Evolutionary conservation across 2,329 filamentous ascomycete species (phyloP), one percentile per base, ranked within the genome.

Genomic region (Botrytis galanthina): DNA sequence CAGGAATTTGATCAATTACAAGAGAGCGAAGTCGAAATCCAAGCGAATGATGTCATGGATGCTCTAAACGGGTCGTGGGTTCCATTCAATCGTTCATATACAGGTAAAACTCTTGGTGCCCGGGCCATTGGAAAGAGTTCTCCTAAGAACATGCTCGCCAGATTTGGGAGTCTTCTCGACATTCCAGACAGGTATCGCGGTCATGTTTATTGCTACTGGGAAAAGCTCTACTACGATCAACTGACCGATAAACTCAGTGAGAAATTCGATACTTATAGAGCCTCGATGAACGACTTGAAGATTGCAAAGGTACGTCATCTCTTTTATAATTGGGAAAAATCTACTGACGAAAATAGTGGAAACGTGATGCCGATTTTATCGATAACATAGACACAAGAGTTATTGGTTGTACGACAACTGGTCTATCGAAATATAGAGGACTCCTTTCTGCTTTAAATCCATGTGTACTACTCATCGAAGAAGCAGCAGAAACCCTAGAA

Each of bases 391-490:
- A 83, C 26, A 79, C 79, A 32, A 82, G 81, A 60, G 68, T 82
- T 1, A 78, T 82, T 51, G 81, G 80, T 5, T 82, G 81, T 44
- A 93, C 91, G 0, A 92, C 89, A 0, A 93, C 91, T 0, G 91
- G 91, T 8, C 80, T 93, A 22, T 90, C 88, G 80, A 93, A 93
- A 77, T 92, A 93, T 76, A 86, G 91, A 22, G 86, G 85, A 6
- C 82, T 93, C 0, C 81, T 93, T 20, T 84, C 89, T 5, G 86
- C 87, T 35, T 77, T 92, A 4, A 84, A 86, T n/a, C 90, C 91
- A 1, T 87, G 85, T 66, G 83, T 90, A 4, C 84, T 92, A 0
- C 80, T 93, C 35, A 88, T 93, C 67, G 91, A 93, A 84, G 91
- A 93, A 81, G 91, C 91, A 7, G 91, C 90, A 0, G 90, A 93